Conservation (phyloP, 2,329 filamentous ascomycete genomes). For the Pyricularia grisea region DNA sequence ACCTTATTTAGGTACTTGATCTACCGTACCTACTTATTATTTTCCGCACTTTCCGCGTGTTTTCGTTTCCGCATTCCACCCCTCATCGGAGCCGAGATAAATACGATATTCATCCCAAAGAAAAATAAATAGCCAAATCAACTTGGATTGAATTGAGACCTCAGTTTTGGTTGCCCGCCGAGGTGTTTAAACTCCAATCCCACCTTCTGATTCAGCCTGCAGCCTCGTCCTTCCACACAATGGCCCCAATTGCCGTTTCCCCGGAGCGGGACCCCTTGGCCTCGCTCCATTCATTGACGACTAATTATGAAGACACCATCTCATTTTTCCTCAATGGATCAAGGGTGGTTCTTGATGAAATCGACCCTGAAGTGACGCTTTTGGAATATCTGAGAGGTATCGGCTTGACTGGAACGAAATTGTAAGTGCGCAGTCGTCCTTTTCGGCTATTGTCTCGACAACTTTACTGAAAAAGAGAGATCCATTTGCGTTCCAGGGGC, state of each 20-base stretch:
- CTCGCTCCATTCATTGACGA: constrained; percentile 49
- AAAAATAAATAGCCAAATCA: not conserved
- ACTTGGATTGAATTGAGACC: not conserved
- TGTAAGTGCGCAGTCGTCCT: constrained; percentile 34
- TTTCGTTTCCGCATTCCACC: too few relatives aligned
- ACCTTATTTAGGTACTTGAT: too few relatives aligned
- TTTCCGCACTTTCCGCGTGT: too few relatives aligned
- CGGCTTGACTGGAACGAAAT: constrained; percentile 88
- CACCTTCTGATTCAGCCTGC: not conserved
- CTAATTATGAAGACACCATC: constrained; percentile 75
- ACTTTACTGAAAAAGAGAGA: constrained; percentile 4
- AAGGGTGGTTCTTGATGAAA: constrained; percentile 71
- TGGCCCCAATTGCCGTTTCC: constrained; percentile 48
- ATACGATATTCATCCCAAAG: not conserved
- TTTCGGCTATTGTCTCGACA: not conserved
- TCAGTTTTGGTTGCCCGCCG: not conserved
- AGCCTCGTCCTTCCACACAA: constrained; percentile 15
- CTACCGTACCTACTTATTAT: not conserved
- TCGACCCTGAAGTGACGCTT: constrained; percentile 86
- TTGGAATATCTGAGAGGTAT: constrained; percentile 90
- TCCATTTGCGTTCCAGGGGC: constrained; percentile 38
- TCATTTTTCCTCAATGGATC: constrained; percentile 94
- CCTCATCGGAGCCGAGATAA: not conserved
- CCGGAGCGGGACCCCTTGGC: constrained; percentile 29
- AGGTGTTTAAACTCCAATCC: not conserved